Evolutionary conservation across 2,329 filamentous ascomycete species (phyloP), one percentile per base, ranked within the genome.

Genomic region (Aulographum hederae): DNA sequence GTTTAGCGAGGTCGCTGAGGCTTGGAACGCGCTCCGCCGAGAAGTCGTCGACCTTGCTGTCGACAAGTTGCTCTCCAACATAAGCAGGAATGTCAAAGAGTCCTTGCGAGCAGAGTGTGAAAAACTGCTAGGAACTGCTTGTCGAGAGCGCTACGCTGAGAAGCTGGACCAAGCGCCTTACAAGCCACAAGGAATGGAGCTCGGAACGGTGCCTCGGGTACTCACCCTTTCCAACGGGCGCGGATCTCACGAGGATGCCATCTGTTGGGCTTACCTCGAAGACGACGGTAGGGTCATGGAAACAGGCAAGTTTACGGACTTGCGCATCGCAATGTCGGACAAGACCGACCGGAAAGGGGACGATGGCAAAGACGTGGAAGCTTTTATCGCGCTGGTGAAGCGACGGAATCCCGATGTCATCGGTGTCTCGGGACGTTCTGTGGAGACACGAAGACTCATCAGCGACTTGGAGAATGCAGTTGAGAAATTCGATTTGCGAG

Each of bases 91-190:
- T 35, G 82, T 95, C 38, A 95, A 95, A 54, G 89, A 98, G 49
- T 84, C 81, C 29, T 68, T 98, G 41, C 79, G 84, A 43, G 86
- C 84, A 6, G 84, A 86, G 42, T 98, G 89, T 47, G 86, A 98
- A 53, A 85, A 92, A 44, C 76, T 84, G 45, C 73, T 98, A 31
- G 73, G 85, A n/a, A 80, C 77, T 45, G 69, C 74, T 33, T 92
- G 85, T 45, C 78, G 89, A 32, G 82, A 92, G 42, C 79, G 84
- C 38, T 95, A 89, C 53, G 78, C 76, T 27, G 76, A 78, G 52
- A 79, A 84, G 49, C 70, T 98, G 16, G 89, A 98, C 46, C 89
- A 98, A 54, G 85, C 89, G 6, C 89, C 89, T 0, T 92, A 85
- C 57, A 93, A 94, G 53, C 85, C 89, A 4, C 85, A 86, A 54